Evolutionary conservation across 768 basidiomycete species (phyloP).

Genomic region (Infundibulicybe gibba): DNA sequence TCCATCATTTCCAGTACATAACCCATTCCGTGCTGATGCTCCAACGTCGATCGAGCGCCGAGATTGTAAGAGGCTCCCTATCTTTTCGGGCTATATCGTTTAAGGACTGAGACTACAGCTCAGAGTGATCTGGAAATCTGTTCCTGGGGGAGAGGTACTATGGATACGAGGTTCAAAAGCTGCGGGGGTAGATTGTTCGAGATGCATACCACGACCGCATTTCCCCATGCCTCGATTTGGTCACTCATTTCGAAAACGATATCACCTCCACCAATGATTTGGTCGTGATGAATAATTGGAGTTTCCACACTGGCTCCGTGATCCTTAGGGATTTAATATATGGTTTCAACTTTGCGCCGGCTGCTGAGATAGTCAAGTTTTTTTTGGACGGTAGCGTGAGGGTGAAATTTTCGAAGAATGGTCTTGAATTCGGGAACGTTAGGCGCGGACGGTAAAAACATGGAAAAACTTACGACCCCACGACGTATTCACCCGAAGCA

Average conservation of each 20-base stretch:
- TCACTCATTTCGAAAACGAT: constrained; percentile 67
- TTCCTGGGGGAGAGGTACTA: too few relatives aligned
- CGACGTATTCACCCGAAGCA: constrained; percentile 67
- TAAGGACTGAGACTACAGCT: too few relatives aligned
- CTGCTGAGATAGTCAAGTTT: constrained; percentile 47
- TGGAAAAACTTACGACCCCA: constrained; percentile 58
- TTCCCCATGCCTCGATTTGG: constrained; percentile 28
- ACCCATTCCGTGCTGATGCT: too few relatives aligned
- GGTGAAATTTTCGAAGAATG: constrained; percentile 49
- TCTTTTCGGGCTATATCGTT: too few relatives aligned
- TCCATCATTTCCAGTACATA: too few relatives aligned
- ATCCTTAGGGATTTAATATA: constrained; percentile 60
- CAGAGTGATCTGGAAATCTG: too few relatives aligned
- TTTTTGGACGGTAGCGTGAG: constrained; percentile 48
- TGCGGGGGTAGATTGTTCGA: neutral
- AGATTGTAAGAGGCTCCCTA: too few relatives aligned
- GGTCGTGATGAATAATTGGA: constrained; percentile 58
- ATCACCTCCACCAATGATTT: constrained; percentile 54
- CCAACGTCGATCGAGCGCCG: too few relatives aligned
- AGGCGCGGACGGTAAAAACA: neutral
- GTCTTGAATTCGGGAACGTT: constrained; percentile 20
- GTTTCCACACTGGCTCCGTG: constrained; percentile 33
- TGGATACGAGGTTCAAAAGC: neutral
- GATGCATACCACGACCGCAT: constrained; percentile 5
- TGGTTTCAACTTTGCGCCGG: constrained; percentile 53